These are phyloP conservation scores for Penicillium digitatum DNA, from an alignment of 2,329 filamentous ascomycete species.

Conservation along the genomic window DNA sequence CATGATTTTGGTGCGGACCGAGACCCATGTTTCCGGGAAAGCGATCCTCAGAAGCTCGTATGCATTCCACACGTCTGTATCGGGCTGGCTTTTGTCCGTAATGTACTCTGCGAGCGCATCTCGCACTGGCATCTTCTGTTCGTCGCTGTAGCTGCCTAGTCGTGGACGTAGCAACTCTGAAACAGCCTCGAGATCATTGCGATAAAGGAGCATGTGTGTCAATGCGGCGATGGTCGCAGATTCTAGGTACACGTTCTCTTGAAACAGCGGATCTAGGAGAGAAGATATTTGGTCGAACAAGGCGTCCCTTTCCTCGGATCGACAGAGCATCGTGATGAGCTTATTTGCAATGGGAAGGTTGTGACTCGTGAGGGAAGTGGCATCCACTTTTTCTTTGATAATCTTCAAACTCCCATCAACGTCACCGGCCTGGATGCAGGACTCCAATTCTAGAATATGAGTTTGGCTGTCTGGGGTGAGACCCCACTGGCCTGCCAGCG, in stretches of 20 bases:
- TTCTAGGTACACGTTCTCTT: conserved; percentile 65
- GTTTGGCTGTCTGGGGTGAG: conserved; percentile 67
- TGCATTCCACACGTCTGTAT: conserved; percentile 58
- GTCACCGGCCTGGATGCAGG: conserved; percentile 69
- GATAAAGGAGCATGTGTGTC: conserved; percentile 68
- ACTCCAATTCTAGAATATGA: conserved; percentile 69
- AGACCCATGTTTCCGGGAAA: conserved; percentile 61
- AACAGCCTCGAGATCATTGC: conserved; percentile 72
- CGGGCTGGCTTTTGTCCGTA: conserved; percentile 57
- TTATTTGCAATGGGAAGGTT: conserved; percentile 65
- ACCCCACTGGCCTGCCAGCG: conserved; percentile 61
- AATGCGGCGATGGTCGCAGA: conserved; percentile 70
- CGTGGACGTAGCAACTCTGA: conserved; percentile 77
- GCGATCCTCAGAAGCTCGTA: conserved; percentile 57
- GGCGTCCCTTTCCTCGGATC: conserved; percentile 49
- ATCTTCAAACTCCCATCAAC: conserved; percentile 57
- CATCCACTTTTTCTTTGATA: conserved; percentile 52
- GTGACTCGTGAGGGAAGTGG: conserved; percentile 53
- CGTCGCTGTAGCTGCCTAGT: conserved; percentile 35
- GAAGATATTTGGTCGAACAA: conserved; percentile 67
- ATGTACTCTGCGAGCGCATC: conserved; percentile 66
- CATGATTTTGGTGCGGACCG: conserved; percentile 70
- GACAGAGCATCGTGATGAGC: conserved; percentile 66
- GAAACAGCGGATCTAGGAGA: conserved; percentile 69
- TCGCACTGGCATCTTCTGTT: conserved; percentile 64